phyloP scores from a whole-genome alignment of 2,329 filamentous ascomycete species.

The Clarireedia paspali region DNA sequence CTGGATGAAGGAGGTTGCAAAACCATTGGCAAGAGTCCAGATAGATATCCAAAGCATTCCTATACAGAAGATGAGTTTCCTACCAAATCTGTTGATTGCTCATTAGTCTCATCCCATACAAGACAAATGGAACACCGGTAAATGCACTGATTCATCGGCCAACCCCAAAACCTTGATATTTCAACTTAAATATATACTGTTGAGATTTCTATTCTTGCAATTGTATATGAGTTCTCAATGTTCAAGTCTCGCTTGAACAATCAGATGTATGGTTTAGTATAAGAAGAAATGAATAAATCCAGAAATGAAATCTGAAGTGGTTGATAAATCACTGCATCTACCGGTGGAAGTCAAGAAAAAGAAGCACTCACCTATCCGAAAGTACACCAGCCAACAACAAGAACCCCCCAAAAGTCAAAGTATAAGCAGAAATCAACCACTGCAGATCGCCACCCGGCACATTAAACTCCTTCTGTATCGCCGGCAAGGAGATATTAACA shows the following conservation, averaged over 20 bases:
- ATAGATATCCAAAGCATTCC: constrained; percentile 31
- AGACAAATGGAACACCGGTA: not conserved
- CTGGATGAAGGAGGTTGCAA: constrained; percentile 36
- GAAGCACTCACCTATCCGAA: constrained; percentile 21
- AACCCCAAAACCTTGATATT: no score
- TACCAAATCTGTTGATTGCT: constrained; percentile 26
- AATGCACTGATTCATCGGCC: no score
- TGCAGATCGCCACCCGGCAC: constrained; percentile 32
- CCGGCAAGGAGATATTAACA: constrained; percentile 34
- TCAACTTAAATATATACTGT: no score
- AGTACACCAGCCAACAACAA: constrained; percentile 29
- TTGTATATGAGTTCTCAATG: no score
- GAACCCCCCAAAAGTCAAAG: constrained; percentile 34
- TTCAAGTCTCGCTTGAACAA: no score
- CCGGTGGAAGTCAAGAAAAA: not conserved
- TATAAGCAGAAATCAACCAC: constrained; percentile 36
- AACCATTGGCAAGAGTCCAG: constrained; percentile 32
- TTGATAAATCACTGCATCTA: no score
- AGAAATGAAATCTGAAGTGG: no score
- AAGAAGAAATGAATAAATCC: no score
- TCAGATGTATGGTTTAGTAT: no score
- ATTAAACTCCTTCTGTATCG: constrained; percentile 33
- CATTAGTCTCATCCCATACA: not conserved
- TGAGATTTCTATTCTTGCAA: no score
- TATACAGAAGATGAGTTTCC: constrained; percentile 33